A percentile compares a stretch with the other conserved stretches of the same genome.
These are phyloP conservation scores for Rhizopogon sp. DNA, from an alignment of 768 basidiomycete species.

Conservation along the genomic window DNA sequence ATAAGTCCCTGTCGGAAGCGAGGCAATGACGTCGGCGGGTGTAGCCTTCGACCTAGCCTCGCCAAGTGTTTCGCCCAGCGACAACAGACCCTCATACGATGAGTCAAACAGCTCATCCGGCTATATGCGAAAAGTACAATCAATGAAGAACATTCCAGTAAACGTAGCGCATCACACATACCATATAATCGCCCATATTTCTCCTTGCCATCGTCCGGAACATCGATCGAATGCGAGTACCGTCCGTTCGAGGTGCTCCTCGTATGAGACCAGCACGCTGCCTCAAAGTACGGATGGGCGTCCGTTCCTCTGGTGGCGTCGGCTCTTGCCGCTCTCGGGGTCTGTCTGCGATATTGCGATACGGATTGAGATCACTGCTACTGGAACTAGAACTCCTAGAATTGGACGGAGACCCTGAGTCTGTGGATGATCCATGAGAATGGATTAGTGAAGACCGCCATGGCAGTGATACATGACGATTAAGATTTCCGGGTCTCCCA, in stretches of 20 bases:
- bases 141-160: conserved; percentile 7
- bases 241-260: not conserved
- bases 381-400: not conserved
- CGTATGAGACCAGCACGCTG: not conserved
- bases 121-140: conserved; percentile 27
- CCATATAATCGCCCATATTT: conserved; percentile 45
- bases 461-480: not conserved
- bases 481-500: not conserved
- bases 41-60: conserved; percentile 66
- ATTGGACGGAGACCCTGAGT: not conserved
- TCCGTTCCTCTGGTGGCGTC: not conserved
- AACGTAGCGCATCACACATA: conserved; percentile 25
- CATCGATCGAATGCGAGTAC: not conserved
- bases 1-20: conserved; percentile 56
- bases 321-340: not conserved
- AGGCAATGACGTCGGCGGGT: conserved; percentile 53
- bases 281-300: conserved; percentile 1
- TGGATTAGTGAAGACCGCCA: not conserved
- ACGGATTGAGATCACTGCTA: not conserved
- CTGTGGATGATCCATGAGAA: not conserved
- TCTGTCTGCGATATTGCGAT: not conserved
- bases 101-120: conserved; percentile 73
- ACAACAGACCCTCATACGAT: conserved; percentile 68
- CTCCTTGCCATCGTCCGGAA: conserved; percentile 13
- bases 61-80: conserved; percentile 54